Evolutionary conservation across 805 yeast genomes (phyloP).

Genomic region (Barnettozyma californica): DNA sequence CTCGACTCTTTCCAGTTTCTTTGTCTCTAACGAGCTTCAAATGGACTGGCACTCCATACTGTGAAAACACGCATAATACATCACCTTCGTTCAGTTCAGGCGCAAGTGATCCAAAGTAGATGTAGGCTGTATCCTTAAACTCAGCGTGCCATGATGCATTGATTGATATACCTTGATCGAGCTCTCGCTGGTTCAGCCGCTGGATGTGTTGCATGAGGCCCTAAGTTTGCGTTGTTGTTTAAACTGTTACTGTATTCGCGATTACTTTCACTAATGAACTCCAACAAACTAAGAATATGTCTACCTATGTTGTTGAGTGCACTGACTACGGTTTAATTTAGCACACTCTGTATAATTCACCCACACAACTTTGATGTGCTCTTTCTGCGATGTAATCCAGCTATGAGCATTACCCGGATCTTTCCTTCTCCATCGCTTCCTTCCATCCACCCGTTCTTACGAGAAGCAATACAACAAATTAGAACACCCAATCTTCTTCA

Average conservation of each 20-base stretch:
- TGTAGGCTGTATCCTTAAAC: conserved; percentile 67
- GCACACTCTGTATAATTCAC: not conserved
- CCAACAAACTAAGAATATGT: too few relatives aligned
- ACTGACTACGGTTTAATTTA: too few relatives aligned
- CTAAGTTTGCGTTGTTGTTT: not conserved
- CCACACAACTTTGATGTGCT: not conserved
- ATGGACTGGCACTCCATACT: conserved; percentile 82
- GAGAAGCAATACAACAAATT: not conserved
- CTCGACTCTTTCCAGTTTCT: conserved; percentile 58
- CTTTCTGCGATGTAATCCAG: not conserved
- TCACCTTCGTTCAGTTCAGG: conserved; percentile 67
- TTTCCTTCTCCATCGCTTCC: not conserved
- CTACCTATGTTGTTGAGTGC: too few relatives aligned
- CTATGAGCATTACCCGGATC: not conserved
- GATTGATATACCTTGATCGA: conserved; percentile 50
- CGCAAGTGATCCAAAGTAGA: conserved; percentile 72
- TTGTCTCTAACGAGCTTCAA: conserved; percentile 63
- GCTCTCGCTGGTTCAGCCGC: conserved; percentile 57
- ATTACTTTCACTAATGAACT: not conserved
- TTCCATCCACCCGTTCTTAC: not conserved
- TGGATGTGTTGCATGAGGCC: not conserved
- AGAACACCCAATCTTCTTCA: not conserved
- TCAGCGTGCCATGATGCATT: conserved; percentile 89
- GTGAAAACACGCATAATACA: conserved; percentile 73
- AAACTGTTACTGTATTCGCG: not conserved